A percentile compares a stretch with the other conserved stretches of the same genome.
phyloP scores from a whole-genome alignment of 768 basidiomycete species.

The Pisolithus sp. region DNA sequence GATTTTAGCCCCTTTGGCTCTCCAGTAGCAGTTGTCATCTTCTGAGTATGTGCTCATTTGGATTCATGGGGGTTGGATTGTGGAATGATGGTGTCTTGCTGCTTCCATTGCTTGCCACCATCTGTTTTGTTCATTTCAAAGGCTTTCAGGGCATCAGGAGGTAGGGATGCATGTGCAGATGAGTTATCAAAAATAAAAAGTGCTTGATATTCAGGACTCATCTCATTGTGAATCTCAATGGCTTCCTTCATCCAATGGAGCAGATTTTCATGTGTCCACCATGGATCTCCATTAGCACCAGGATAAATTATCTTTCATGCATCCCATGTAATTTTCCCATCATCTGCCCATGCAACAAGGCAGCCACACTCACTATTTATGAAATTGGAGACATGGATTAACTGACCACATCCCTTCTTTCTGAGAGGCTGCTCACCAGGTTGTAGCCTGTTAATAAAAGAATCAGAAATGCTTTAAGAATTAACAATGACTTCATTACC shows the following conservation, averaged over 20 bases:
- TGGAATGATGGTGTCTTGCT: conserved; percentile 17
- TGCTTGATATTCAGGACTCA: conserved; percentile 21
- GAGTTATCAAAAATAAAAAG: conserved; percentile 10
- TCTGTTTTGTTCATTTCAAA: conserved; percentile 23
- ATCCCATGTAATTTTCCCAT: conserved; percentile 6
- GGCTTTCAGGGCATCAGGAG: conserved; percentile 17
- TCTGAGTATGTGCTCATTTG: conserved; percentile 18
- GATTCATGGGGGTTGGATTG: conserved; percentile 9
- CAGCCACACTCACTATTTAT: conserved; percentile 27
- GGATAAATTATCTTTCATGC: conserved; percentile 16
- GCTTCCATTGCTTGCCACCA: conserved; percentile 16
- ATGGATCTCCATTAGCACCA: conserved; percentile 10
- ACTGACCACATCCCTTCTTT: conserved; percentile 18
- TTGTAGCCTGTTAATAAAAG: not conserved
- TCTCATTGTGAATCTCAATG: conserved; percentile 28
- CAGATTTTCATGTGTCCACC: conserved; percentile 7
- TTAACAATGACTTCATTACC: not conserved
- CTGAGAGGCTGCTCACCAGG: not conserved
- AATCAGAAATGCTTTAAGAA: not conserved
- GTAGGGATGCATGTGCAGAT: conserved; percentile 5
- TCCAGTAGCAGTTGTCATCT: conserved; percentile 30
- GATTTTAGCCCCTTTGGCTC: conserved; percentile 7
- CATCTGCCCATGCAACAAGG: too few relatives aligned
- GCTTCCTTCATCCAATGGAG: conserved; percentile 3
- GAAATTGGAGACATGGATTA: conserved; percentile 37